Percentiles rank a stretch among this genome's conserved stretches.
These are phyloP conservation scores for Thuidium tamariscinum DNA, from an alignment of 225 moss, liverwort and hornwort species.

Conservation along the genomic window DNA sequence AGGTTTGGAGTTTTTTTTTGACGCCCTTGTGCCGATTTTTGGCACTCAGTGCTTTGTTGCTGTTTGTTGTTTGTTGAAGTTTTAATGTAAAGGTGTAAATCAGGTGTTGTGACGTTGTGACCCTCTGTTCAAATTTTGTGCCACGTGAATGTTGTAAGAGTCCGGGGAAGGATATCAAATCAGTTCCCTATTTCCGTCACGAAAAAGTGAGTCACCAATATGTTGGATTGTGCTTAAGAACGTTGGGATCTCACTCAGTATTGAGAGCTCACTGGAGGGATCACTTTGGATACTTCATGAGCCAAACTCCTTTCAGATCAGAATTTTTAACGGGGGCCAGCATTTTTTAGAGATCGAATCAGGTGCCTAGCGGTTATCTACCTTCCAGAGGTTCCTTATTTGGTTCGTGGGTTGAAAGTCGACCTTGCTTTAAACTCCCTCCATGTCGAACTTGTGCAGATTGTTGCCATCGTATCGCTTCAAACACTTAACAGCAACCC, in stretches of 20 bases:
- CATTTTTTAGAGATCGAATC: background rate
- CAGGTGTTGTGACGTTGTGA: background rate
- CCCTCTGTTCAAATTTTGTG: background rate
- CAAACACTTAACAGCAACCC: conserved; percentile 65
- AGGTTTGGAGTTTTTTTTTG: too few relatives aligned
- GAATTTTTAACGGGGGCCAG: background rate
- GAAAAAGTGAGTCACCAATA: too few relatives aligned
- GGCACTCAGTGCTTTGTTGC: too few relatives aligned
- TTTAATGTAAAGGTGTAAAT: too few relatives aligned
- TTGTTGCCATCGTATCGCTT: conserved; percentile 55
- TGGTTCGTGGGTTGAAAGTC: background rate
- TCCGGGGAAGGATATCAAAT: background rate
- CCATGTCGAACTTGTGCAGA: conserved; percentile 34
- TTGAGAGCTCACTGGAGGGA: background rate
- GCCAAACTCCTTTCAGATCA: background rate
- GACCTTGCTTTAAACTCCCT: background rate
- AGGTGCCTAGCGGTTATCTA: background rate
- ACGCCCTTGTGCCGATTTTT: too few relatives aligned
- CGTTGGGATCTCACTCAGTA: background rate
- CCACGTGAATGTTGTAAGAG: background rate
- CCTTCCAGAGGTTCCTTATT: background rate
- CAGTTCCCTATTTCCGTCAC: background rate
- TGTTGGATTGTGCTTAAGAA: background rate
- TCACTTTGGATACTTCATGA: background rate
- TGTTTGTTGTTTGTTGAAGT: too few relatives aligned